Evolutionary conservation across 371 early-diverging fungal genomes (phyloP).

Genomic region (Parasitella parasitica): DNA sequence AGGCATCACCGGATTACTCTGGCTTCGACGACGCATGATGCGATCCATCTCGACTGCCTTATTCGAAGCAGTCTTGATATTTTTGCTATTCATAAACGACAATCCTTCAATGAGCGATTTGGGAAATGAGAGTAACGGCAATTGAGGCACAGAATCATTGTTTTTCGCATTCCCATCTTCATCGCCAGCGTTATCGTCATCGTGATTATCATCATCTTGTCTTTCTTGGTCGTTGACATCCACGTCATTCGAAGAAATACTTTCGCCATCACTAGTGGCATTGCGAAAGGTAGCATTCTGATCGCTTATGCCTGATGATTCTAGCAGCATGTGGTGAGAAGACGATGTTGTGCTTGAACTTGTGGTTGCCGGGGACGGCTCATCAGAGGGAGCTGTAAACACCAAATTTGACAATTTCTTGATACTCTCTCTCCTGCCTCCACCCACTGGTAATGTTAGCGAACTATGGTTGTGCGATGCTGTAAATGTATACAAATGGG

Average conservation of each 20-base stretch:
- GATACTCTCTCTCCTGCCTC: neutral
- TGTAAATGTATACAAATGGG: slow-evolving; percentile 12
- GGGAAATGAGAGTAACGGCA: slow-evolving; percentile 6
- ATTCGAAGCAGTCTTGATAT: neutral
- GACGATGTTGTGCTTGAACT: slow-evolving; percentile 3
- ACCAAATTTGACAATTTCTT: slow-evolving; percentile 2
- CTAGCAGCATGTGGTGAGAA: slow-evolving; percentile 2
- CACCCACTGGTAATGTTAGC: neutral
- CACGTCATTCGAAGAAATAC: neutral
- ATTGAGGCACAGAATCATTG: neutral
- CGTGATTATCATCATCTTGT: neutral
- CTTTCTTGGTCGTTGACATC: neutral
- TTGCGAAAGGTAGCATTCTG: neutral
- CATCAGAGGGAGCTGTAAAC: neutral
- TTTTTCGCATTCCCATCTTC: neutral
- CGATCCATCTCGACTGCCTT: slow-evolving; percentile 19
- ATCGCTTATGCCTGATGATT: neutral
- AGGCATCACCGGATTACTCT: slow-evolving; percentile 31
- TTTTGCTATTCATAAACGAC: neutral
- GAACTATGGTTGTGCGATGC: neutral
- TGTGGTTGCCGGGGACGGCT: neutral
- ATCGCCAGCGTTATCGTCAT: neutral
- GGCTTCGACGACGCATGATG: slow-evolving; percentile 31
- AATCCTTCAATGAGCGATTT: slow-evolving; percentile 4
- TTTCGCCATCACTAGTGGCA: neutral